Base-by-base conservation (phyloP, 1,284 basidiomycete genomes). In the Ganoderma lingzhi region DNA sequence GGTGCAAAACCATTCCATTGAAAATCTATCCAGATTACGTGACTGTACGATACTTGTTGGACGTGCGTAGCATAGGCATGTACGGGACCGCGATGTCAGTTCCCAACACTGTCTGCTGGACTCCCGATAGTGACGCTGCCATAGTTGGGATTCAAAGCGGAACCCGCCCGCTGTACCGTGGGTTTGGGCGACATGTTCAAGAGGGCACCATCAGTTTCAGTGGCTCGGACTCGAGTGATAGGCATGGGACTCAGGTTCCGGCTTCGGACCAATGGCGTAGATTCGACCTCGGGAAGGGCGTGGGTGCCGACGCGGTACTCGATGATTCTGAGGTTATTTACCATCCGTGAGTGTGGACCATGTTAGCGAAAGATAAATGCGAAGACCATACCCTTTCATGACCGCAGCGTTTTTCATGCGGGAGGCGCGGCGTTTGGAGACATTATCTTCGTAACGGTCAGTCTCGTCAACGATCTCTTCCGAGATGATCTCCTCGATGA, bases 401-500 rank as follows among this genome's bases (percentile, higher is more conserved):
- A 96, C 85, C 10, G 90, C 86, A 10, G 92, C 87, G 9, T 90
- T 94, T 12, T 91, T 92, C 70, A 88, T 82, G 35, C 95, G 86
- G 74, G 87, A 91, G 0, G 93, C 93, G 19, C 84, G 84, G 63
- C 85, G 85, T 79, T 96, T 96, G 60, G 88, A 90, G 65, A 90
- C 89, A 77, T 96, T 97, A 75, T 96, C 94, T 73, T 94, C 90
- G 76, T 93, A 96, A 28, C 90, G 86, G 81, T 97, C 95, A 4
- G 95, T 96, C 80, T 97, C 95, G 77, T 97, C 95, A 48, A 96
- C 90, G 64, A 95, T 95, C 80, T 96, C 95, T 80, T 93, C 94
- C 0, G 91, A 90, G 28, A 96, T 93, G 73, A 96, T 95, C 84
- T 97, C 95, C 85, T 93, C 92, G 70, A 93, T 93, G 72, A 93